A percentile compares a stretch with the other conserved stretches of the same genome.
phyloP scores from a whole-genome alignment of 2,329 filamentous ascomycete genomes.

The Penicillium corylophilum region DNA sequence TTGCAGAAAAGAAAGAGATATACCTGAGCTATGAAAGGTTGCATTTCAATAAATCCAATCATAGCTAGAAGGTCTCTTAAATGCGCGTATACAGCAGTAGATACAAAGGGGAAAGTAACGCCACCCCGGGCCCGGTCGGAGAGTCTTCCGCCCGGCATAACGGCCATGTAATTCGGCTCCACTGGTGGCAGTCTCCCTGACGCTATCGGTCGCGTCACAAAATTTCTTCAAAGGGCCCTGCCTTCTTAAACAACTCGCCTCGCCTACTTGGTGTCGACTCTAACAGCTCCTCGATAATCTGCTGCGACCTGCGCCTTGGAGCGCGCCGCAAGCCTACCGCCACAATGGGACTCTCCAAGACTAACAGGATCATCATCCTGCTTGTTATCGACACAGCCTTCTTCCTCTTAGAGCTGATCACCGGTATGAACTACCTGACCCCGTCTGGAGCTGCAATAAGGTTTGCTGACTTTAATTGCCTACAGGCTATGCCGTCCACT shows the following conservation, averaged over 20 bases:
- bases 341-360: conserved; percentile 84
- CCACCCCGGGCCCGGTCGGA: conserved; percentile 19
- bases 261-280: background rate
- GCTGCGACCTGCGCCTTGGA: conserved; percentile 21
- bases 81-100: background rate
- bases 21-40: background rate
- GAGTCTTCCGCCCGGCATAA: conserved; percentile 15
- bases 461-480: conserved; percentile 13
- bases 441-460: background rate
- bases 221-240: background rate
- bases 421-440: conserved; percentile 51
- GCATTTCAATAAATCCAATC: background rate
- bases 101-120: conserved; percentile 3
- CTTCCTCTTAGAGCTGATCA: conserved; percentile 83
- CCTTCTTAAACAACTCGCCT: background rate
- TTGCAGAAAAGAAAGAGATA: background rate
- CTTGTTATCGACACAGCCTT: conserved; percentile 85
- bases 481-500: conserved; percentile 76
- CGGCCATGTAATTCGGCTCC: conserved; percentile 6
- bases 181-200: conserved; percentile 13
- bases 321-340: conserved; percentile 22
- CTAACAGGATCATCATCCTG: conserved; percentile 87
- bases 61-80: background rate
- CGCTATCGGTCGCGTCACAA: conserved; percentile 4
- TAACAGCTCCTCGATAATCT: background rate